These are phyloP conservation scores for Kazachstania taianensis DNA, from an alignment of 805 yeast genomes.

Conservation along the genomic window DNA sequence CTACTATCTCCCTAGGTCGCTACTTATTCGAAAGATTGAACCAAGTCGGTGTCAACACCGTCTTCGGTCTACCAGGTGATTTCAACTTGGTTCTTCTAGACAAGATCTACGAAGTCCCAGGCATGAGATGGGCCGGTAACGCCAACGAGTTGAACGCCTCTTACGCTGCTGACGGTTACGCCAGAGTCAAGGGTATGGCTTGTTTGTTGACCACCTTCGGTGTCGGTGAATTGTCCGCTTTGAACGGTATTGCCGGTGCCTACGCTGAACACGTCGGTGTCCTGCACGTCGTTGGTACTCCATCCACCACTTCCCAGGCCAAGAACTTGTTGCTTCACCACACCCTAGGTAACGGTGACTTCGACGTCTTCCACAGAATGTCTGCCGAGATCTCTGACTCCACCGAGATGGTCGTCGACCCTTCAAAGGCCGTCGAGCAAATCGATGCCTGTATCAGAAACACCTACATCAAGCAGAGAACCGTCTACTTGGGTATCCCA, in stretches of 20 bases:
- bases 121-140: conserved; percentile 7
- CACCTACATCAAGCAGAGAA: conserved; percentile 4
- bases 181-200: conserved; percentile 4
- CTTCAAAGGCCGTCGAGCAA: conserved; percentile 1
- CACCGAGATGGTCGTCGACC: conserved; percentile 1
- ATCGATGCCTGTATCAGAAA: conserved; percentile 4
- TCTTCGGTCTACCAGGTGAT: conserved; percentile 7
- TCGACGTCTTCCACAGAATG: conserved; percentile 6
- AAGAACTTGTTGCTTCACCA: conserved; percentile 4
- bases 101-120: conserved; percentile 5
- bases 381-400: conserved; percentile 4
- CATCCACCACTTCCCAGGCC: conserved; percentile 3
- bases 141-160: conserved; percentile 5
- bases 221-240: conserved; percentile 6
- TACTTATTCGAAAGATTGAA: conserved; percentile 6
- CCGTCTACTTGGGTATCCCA: conserved; percentile 5
- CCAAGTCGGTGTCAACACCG: conserved; percentile 4
- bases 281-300: conserved; percentile 4
- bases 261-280: conserved; percentile 7
- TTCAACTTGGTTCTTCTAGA: conserved; percentile 5
- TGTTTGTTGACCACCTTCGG: conserved; percentile 5
- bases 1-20: conserved; percentile 4
- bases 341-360: conserved; percentile 7
- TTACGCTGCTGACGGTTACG: conserved; percentile 5
- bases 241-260: conserved; percentile 6